Base-by-base conservation (phyloP, 2,329 filamentous ascomycete species). In the Leptographium lundbergii region DNA sequence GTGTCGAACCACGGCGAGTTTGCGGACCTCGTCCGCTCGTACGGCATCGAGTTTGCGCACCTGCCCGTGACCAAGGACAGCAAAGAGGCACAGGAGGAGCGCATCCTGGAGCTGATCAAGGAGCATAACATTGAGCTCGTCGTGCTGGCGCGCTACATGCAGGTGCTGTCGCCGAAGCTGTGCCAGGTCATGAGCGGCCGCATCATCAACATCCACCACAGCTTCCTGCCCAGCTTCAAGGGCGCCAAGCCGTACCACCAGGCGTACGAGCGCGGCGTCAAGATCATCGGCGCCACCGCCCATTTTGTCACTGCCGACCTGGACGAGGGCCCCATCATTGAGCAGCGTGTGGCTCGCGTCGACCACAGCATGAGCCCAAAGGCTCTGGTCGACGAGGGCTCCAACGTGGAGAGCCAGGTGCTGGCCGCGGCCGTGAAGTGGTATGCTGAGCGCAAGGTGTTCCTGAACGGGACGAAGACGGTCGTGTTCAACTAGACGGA, bases 161-260 rank as follows among this genome's bases (percentile, higher is more conserved):
- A 94, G 74, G 87, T 94, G 36, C 78, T 94, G 13, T 88, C 84
- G 25, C 88, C 88, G 0, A 81, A 74, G 10, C 76, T 94, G 48
- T 94, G 89, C 75, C 74, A 79, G 60, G 87, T 82, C 66, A 91
- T 94, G 88, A 87, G 84, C 56, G 89, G 89, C 60, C 85, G 84
- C 70, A 94, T 94, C 74, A 92, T 94, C 85, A 94, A 94, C 75
- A 92, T 94, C 72, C 89, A 94, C 75, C 89, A 94, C 75, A 87
- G 82, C 65, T 94, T 94, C 81, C 71, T 94, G 78, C 89, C 89
- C 0, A 86, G 81, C 11, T 94, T 94, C 81, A 94, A 94, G 79
- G 89, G 89, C 62, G 89, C 89, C 34, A 90, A 89, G 74, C 89
- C 89, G 3, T 94, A 94, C 73, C 89, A 92, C 72, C 89, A 94